Evolutionary conservation across 192 early-diverging fungal species (phyloP), one percentile per base, ranked within the genome.

Genomic region (Oehlia diaphana): DNA sequence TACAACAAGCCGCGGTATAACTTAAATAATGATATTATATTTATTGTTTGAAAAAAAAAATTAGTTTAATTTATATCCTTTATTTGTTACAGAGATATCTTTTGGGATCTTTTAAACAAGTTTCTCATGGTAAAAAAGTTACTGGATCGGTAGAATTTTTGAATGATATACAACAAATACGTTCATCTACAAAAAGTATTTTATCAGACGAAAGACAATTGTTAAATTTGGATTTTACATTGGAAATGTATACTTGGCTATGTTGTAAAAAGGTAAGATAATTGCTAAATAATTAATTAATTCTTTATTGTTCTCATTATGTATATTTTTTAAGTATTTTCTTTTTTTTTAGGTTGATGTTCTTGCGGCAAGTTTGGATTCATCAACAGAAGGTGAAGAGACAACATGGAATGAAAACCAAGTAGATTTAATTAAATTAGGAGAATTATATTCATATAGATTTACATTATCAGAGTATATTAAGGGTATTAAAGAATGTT

Each of bases 1-100:
- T 84, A 80, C 81, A 84, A 64, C 91, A 92, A 75, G 80, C 84
- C 26, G 83, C 88, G 23, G 83, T 88, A 67, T 88, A 86, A 63
- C 61, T 90, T 33, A 73, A 80, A 66, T 14, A 35, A n/a, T 67
- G 5, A 67, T 31, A 31, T 62, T 44, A 39, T 21, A 21, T 42
- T 28, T 53, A 19, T 19, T 9, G 1, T 64, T 63, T 37, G 19
- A 21, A 37, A 26, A 76, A 35, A 14, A 8, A 42, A 8, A 42
- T 26, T 26, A 26, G 26, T 26, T 39, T 37, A 37, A 37, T 37
- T 37, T 42, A 13, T 33, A 16, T 76, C 31, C 28, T 4, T 19
- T 28, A 62, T 9, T 42, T 47, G 6, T 58, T 72, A 21, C 31
- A 76, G 70, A 47, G 37, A 33, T 82, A 82, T 71, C 23, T 82